A percentile compares a stretch with the other conserved stretches of the same genome.
These are phyloP conservation scores for Paraconiothyrium brasiliense DNA, from an alignment of 2,329 filamentous ascomycete genomes.

Conservation along the genomic window DNA sequence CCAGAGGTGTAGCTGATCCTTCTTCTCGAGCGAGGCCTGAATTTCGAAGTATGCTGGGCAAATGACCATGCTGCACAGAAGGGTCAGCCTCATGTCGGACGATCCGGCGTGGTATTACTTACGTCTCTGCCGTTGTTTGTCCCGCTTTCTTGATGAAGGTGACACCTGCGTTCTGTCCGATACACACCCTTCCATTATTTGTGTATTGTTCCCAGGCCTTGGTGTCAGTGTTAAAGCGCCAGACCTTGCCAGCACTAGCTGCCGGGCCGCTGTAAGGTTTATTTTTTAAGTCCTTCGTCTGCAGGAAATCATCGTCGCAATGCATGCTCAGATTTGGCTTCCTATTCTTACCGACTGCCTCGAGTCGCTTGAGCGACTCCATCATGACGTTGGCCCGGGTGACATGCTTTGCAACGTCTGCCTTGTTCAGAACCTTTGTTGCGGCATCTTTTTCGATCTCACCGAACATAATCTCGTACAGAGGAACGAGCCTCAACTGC, in stretches of 20 bases:
- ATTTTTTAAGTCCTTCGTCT: not conserved
- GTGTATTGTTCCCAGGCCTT: not conserved
- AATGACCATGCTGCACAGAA: not conserved
- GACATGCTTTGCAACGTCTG: not conserved
- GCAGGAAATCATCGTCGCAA: not conserved
- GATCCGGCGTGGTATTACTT: not conserved
- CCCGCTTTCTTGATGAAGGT: not conserved
- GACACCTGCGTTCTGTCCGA: not conserved
- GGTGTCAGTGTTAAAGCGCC: not conserved
- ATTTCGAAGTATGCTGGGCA: not conserved
- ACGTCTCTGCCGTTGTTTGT: not conserved
- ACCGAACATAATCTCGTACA: conserved; percentile 1
- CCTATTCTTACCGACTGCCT: not conserved
- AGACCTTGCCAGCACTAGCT: not conserved
- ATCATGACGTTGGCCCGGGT: not conserved
- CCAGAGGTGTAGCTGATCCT: not conserved
- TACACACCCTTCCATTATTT: not conserved
- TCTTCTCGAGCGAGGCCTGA: conserved; percentile 1
- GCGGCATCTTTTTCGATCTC: not conserved
- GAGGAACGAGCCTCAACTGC: not conserved
- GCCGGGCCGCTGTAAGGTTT: not conserved
- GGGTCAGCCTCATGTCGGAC: not conserved
- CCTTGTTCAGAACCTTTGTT: not conserved
- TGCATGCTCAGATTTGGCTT: not conserved
- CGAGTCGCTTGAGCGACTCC: not conserved